Conservation (phyloP, 345 rosid genomes). For the Rhizophora mangle region DNA sequence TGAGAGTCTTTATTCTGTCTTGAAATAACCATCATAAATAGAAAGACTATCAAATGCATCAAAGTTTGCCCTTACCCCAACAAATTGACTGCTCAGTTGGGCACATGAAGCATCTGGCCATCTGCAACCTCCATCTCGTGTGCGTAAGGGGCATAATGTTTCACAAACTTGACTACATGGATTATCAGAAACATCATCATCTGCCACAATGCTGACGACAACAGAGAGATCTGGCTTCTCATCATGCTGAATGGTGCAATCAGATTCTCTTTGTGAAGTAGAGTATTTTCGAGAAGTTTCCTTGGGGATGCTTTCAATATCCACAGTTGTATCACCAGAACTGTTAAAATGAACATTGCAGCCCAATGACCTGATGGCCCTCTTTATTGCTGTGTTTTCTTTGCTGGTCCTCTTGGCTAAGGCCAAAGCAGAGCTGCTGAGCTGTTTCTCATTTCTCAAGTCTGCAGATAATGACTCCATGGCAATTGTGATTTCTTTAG, state of each 20-base stretch:
- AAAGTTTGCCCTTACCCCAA: constrained; percentile 77
- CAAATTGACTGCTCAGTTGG: constrained; percentile 68
- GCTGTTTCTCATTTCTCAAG: constrained; percentile 57
- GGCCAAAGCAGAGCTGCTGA: constrained; percentile 55
- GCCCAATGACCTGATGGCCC: constrained; percentile 82
- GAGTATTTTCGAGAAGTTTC: constrained; percentile 33
- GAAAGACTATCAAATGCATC: constrained; percentile 87
- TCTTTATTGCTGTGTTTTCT: constrained; percentile 59
- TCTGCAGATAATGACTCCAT: constrained; percentile 59
- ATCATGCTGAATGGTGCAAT: constrained; percentile 25
- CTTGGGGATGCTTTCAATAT: constrained; percentile 41
- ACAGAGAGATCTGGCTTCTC: constrained; percentile 65
- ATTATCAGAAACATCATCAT: constrained; percentile 40
- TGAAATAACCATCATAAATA: constrained; percentile 67
- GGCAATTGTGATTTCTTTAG: constrained; percentile 40
- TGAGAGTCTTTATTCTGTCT: constrained; percentile 39
- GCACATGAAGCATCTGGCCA: constrained; percentile 97
- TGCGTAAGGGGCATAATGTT: constrained; percentile 59
- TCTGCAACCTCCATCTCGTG: constrained; percentile 70
- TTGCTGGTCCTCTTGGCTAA: constrained; percentile 65
- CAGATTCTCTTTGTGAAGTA: constrained; percentile 31
- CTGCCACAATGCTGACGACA: constrained; percentile 49
- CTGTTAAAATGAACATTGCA: constrained; percentile 74
- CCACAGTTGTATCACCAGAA: constrained; percentile 54
- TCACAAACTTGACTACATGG: constrained; percentile 48